These are phyloP conservation scores for Rhizopogon roseolus DNA, from an alignment of 768 basidiomycete genomes.

Conservation along the genomic window DNA sequence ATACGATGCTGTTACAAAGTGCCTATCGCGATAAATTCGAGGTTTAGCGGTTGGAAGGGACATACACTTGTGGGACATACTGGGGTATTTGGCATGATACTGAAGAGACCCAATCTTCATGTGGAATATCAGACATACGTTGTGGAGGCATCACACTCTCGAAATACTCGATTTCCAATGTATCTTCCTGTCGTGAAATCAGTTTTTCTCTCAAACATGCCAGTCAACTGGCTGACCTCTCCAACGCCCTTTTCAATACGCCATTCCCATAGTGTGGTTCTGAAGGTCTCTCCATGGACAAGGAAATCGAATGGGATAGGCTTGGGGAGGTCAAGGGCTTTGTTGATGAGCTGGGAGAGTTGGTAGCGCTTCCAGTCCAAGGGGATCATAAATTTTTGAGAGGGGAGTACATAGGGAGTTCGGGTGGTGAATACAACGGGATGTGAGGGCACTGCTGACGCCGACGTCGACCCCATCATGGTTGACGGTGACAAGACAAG, in stretches of 20 bases:
- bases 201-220: slow-evolving; percentile 1
- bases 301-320: slow-evolving; percentile 94
- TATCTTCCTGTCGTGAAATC: slow-evolving; percentile 61
- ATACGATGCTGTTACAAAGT: slow-evolving; percentile 76
- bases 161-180: slow-evolving; percentile 88
- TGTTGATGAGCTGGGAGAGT: slow-evolving; percentile 95
- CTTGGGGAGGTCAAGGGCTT: slow-evolving; percentile 69
- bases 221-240: slow-evolving; percentile 45
- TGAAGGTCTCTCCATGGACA: slow-evolving; percentile 74
- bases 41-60: slow-evolving; percentile 3
- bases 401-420: slow-evolving; percentile 68
- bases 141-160: slow-evolving; percentile 86
- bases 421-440: slow-evolving; percentile 73
- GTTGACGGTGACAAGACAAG: background rate
- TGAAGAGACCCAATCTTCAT: slow-evolving; percentile 93
- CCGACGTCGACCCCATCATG: background rate
- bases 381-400: slow-evolving; percentile 92
- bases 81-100: slow-evolving; percentile 57
- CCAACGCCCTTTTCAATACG: slow-evolving; percentile 63
- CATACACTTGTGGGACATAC: slow-evolving; percentile 28
- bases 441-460: slow-evolving; percentile 29
- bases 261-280: slow-evolving; percentile 71
- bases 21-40: slow-evolving; percentile 31
- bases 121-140: slow-evolving; percentile 71
- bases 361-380: slow-evolving; percentile 90